Conservation (phyloP, 495 filamentous ascomycete genomes). For the Hapsidospora chrysogenum region DNA sequence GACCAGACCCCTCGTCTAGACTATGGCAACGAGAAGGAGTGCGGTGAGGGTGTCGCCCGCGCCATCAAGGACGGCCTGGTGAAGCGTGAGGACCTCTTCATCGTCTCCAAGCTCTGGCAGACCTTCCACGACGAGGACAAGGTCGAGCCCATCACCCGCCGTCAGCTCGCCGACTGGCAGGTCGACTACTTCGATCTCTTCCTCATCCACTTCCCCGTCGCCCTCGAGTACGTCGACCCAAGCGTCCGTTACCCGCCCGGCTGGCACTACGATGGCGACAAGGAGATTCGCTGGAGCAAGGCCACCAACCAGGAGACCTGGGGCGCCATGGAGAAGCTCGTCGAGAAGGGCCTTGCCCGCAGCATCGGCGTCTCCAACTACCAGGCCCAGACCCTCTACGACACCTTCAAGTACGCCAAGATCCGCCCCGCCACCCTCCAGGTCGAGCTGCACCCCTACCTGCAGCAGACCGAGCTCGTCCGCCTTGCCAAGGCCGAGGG, state of each 20-base stretch:
- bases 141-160: constrained; percentile 55
- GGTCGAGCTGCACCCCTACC: constrained; percentile 97
- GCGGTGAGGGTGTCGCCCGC: constrained; percentile 68
- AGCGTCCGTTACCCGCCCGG: constrained; percentile 63
- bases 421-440: constrained; percentile 70
- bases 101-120: constrained; percentile 90
- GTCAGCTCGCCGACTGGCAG: constrained; percentile 65
- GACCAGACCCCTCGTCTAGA: constrained; percentile 35
- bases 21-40: constrained; percentile 80
- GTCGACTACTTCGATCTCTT: constrained; percentile 77
- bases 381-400: constrained; percentile 65
- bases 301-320: constrained; percentile 78
- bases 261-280: constrained; percentile 47
- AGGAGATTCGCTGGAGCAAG: constrained; percentile 39
- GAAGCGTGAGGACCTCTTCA: constrained; percentile 76
- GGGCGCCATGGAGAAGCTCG: constrained; percentile 67
- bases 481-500: constrained; percentile 53
- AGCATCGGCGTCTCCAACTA: constrained; percentile 88
- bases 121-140: constrained; percentile 61
- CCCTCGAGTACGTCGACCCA: constrained; percentile 67
- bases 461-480: constrained; percentile 62
- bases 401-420: constrained; percentile 70
- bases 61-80: constrained; percentile 78
- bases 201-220: constrained; percentile 69
- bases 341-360: constrained; percentile 48